Evolutionary conservation across 768 basidiomycete species (phyloP).

Genomic region (Candolleomyces eurysporus): DNA sequence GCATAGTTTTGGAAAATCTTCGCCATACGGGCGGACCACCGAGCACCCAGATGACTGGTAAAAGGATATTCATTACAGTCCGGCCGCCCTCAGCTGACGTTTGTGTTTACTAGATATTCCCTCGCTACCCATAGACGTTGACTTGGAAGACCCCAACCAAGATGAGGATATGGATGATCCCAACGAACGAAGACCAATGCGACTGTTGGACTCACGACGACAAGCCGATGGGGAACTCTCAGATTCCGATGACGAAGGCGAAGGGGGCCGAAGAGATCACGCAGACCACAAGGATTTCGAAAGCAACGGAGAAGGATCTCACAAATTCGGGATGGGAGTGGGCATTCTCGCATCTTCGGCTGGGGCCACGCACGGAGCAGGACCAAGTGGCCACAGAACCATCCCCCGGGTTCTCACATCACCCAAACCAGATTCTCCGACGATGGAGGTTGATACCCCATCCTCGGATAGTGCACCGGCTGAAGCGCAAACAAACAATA

Average conservation of each 20-base stretch:
- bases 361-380: slow-evolving; percentile 64
- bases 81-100: neutral
- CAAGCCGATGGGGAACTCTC: slow-evolving; percentile 89
- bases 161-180: slow-evolving; percentile 82
- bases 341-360: slow-evolving; percentile 71
- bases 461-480: slow-evolving; percentile 27
- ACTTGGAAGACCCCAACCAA: slow-evolving; percentile 74
- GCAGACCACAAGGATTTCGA: slow-evolving; percentile 54
- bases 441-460: slow-evolving; percentile 46
- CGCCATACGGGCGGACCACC: slow-evolving; percentile 86
- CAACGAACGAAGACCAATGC: slow-evolving; percentile 72
- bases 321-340: slow-evolving; percentile 64
- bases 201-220: slow-evolving; percentile 75
- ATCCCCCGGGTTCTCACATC: slow-evolving; percentile 42
- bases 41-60: slow-evolving; percentile 88
- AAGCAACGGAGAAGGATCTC: slow-evolving; percentile 42
- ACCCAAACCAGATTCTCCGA: slow-evolving; percentile 19
- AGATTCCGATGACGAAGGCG: slow-evolving; percentile 97
- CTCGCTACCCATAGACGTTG: slow-evolving; percentile 76
- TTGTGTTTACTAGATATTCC: slow-evolving; percentile 65
- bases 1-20: slow-evolving; percentile 89
- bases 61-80: slow-evolving; percentile 13
- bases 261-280: slow-evolving; percentile 77
- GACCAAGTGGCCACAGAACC: slow-evolving; percentile 71
- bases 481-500: slow-evolving; percentile 1